These are phyloP conservation scores for Linaria vulgaris DNA, from an alignment of 257 asterid genomes.

Conservation along the genomic window DNA sequence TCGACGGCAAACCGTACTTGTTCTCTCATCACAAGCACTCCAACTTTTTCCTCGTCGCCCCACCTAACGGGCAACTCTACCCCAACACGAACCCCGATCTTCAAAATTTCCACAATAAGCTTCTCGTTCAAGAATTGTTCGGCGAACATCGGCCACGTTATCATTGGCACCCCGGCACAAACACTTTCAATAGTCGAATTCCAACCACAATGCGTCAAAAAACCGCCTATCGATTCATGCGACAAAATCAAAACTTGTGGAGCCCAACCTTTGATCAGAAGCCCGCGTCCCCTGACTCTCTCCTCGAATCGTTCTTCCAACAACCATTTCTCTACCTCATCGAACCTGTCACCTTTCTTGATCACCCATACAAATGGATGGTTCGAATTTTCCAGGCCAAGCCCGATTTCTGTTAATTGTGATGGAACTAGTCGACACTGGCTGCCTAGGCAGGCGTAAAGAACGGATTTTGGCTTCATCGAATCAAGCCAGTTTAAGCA, in stretches of 20 bases:
- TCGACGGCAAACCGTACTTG: slow-evolving; percentile 44
- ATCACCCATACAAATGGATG: slow-evolving; percentile 70
- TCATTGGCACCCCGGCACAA: slow-evolving; percentile 64
- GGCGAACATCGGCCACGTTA: slow-evolving; percentile 82
- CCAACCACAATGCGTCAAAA: slow-evolving; percentile 91
- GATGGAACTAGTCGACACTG: slow-evolving; percentile 57
- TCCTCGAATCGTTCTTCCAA: slow-evolving; percentile 55
- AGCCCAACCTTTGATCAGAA: slow-evolving; percentile 80
- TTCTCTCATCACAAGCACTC: slow-evolving; percentile 49
- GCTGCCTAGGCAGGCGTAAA: slow-evolving; percentile 79
- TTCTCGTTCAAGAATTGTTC: slow-evolving; percentile 81
- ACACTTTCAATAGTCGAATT: slow-evolving; percentile 77
- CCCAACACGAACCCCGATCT: slow-evolving; percentile 67
- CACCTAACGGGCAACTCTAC: slow-evolving; percentile 64
- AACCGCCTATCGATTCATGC: slow-evolving; percentile 57
- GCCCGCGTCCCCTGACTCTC: slow-evolving; percentile 48
- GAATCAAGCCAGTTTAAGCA: slow-evolving; percentile 61
- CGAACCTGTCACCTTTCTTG: slow-evolving; percentile 35
- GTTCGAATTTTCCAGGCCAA: slow-evolving; percentile 56
- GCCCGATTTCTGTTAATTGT: slow-evolving; percentile 60
- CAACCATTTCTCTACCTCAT: slow-evolving; percentile 61
- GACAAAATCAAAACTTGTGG: slow-evolving; percentile 73
- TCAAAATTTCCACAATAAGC: slow-evolving; percentile 45
- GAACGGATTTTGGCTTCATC: slow-evolving; percentile 33
- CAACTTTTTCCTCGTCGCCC: slow-evolving; percentile 73